Percentiles rank a stretch among this genome's conserved stretches.
These are phyloP conservation scores for Coniochaeta prunicola DNA, from an alignment of 2,329 filamentous ascomycete genomes.

Conservation along the genomic window DNA sequence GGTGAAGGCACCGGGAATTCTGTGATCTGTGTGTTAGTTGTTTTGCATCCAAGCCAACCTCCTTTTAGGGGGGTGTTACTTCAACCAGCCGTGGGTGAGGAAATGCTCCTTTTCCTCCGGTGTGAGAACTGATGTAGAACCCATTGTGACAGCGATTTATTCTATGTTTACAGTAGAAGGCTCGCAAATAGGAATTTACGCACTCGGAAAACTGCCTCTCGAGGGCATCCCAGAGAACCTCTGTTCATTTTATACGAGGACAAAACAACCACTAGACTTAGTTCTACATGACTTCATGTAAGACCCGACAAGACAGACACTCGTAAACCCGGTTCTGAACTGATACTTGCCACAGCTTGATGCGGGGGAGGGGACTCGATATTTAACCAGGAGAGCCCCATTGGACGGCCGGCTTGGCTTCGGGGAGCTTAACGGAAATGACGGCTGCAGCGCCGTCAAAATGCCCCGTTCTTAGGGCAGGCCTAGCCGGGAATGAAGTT, in stretches of 20 bases:
- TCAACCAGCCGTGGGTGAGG: constrained; percentile 30
- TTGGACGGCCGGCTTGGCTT: constrained; percentile 2
- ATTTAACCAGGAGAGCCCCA: constrained; percentile 2
- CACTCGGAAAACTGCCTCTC: neutral
- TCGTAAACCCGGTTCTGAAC: neutral
- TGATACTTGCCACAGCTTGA: neutral
- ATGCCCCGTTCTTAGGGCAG: neutral
- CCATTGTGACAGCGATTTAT: constrained; percentile 7
- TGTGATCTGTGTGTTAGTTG: constrained; percentile 11
- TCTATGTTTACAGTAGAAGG: neutral
- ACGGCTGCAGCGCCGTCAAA: neutral
- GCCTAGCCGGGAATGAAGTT: neutral
- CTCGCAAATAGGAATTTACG: too few relatives aligned
- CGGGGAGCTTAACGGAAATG: neutral
- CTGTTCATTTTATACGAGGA: neutral
- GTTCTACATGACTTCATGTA: neutral
- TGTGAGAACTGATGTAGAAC: constrained; percentile 20
- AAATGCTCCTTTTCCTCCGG: constrained; percentile 34
- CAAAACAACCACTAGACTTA: neutral
- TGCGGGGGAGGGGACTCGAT: neutral
- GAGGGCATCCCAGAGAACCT: neutral
- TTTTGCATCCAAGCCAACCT: neutral
- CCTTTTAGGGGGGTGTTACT: constrained; percentile 12
- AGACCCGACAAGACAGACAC: neutral
- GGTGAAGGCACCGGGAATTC: constrained; percentile 27